Evolutionary conservation across 805 yeast species (phyloP).

Genomic region (Debaryomyces prosopidis): DNA sequence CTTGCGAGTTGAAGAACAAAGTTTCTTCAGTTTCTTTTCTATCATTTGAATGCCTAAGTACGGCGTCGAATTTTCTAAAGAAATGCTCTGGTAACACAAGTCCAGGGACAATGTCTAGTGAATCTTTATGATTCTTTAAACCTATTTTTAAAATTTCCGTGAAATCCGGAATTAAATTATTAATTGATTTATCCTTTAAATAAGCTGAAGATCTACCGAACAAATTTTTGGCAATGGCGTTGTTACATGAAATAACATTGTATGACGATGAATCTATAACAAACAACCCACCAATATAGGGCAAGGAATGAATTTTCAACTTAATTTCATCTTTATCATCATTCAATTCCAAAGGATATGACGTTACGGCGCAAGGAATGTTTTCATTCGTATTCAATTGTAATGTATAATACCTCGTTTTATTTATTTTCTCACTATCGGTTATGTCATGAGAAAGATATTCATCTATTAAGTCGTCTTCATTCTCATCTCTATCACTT

Average conservation of each 20-base stretch:
- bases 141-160: constrained; percentile 45
- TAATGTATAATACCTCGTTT: constrained; percentile 61
- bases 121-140: constrained; percentile 22
- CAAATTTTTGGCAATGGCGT: constrained; percentile 73
- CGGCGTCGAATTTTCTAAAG: constrained; percentile 68
- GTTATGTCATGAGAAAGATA: constrained; percentile 20
- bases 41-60: constrained; percentile 21
- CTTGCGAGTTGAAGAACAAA: constrained; percentile 60
- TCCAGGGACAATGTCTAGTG: constrained; percentile 49
- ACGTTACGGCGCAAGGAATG: constrained; percentile 74
- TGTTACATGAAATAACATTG: constrained; percentile 69
- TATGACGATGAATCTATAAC: constrained; percentile 56
- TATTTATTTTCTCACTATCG: constrained; percentile 44
- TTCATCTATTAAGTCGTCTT: constrained; percentile 12
- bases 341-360: constrained; percentile 54
- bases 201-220: constrained; percentile 66
- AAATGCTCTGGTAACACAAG: constrained; percentile 89
- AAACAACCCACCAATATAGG: constrained; percentile 85
- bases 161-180: constrained; percentile 65
- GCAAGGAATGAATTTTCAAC: constrained; percentile 71
- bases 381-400: constrained; percentile 45
- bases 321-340: constrained; percentile 46
- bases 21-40: constrained; percentile 32
- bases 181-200: constrained; percentile 43
- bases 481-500: constrained; percentile 9